phyloP scores from a whole-genome alignment of 805 yeast genomes.

The Teunomyces stri region DNA sequence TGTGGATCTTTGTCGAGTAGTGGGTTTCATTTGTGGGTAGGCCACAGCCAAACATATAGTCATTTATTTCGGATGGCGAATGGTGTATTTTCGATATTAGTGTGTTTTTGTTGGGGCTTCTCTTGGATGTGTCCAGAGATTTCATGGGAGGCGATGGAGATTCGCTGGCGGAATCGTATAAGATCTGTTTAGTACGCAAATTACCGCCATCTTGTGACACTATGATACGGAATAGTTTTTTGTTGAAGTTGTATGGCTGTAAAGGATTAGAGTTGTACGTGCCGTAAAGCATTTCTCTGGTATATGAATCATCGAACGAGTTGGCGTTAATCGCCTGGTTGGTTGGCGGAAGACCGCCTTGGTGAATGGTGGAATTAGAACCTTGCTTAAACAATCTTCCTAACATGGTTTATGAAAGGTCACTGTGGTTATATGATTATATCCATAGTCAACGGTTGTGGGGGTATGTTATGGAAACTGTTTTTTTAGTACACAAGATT shows the following conservation, averaged over 20 bases:
- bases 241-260: constrained; percentile 24
- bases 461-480: background rate
- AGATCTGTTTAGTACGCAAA: constrained; percentile 44
- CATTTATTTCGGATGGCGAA: constrained; percentile 43
- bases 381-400: constrained; percentile 15
- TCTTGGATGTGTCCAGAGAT: background rate
- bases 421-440: background rate
- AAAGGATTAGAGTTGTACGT: constrained; percentile 27
- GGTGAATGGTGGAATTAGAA: constrained; percentile 2
- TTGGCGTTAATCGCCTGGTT: constrained; percentile 11
- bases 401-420: constrained; percentile 8
- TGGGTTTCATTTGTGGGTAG: constrained; percentile 47
- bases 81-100: constrained; percentile 37
- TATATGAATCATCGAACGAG: constrained; percentile 44
- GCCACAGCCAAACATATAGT: constrained; percentile 58
- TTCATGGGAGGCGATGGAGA: background rate
- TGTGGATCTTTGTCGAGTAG: constrained; percentile 46
- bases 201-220: constrained; percentile 52
- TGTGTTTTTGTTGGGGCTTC: constrained; percentile 10
- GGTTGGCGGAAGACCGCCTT: background rate
- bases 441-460: background rate
- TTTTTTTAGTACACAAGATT: background rate
- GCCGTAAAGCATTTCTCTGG: constrained; percentile 48
- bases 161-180: constrained; percentile 45
- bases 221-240: constrained; percentile 39